Evolutionary conservation across 176 grass and related monocot species (phyloP).

Genomic region (Carex pumila): DNA sequence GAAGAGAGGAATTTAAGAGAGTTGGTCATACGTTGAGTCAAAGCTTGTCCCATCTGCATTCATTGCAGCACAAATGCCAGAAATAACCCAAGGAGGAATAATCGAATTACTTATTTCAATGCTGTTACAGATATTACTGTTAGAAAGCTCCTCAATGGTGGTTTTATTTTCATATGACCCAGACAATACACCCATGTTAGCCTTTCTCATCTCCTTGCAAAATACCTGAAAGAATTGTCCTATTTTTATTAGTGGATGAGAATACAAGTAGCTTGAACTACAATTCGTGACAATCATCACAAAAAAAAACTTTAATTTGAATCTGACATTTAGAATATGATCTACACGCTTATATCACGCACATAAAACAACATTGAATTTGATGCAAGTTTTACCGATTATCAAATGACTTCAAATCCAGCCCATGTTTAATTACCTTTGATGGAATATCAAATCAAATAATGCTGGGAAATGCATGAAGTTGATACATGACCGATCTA

Average conservation of each 20-base stretch:
- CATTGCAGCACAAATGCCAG: constrained; percentile 57
- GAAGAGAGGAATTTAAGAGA: not conserved
- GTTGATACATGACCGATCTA: not conserved
- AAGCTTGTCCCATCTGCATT: constrained; percentile 37
- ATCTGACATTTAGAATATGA: not conserved
- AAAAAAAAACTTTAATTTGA: not conserved
- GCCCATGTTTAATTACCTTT: not conserved
- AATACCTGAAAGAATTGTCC: constrained; percentile 36
- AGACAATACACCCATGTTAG: constrained; percentile 33
- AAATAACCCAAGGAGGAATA: constrained; percentile 67
- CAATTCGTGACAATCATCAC: not conserved
- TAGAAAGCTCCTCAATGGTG: not conserved
- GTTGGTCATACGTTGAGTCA: constrained; percentile 33
- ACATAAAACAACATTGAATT: not conserved
- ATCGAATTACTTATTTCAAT: constrained; percentile 64
- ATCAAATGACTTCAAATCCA: not conserved
- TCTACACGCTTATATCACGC: not conserved
- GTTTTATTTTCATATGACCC: constrained; percentile 23
- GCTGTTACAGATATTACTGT: constrained; percentile 53
- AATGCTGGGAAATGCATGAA: not conserved
- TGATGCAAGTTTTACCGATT: not conserved
- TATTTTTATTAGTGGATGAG: not conserved
- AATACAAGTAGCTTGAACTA: not conserved
- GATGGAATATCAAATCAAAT: not conserved
- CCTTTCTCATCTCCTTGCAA: constrained; percentile 90